Evolutionary conservation across 1,284 basidiomycete species (phyloP).

Genomic region (Binderoboletus segoi): DNA sequence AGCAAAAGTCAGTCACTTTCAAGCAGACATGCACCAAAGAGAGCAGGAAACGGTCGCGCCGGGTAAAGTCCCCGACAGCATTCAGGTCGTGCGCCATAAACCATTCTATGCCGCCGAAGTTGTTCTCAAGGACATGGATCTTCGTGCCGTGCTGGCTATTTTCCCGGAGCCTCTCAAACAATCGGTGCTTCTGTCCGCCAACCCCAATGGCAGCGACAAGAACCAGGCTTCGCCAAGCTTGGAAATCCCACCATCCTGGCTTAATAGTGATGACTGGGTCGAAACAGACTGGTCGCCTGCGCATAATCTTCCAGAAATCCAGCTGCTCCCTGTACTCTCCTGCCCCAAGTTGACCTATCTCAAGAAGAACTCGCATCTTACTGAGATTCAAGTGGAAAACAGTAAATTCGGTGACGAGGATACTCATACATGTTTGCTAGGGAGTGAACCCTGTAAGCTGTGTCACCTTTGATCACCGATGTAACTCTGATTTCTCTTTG

Average conservation of each 20-base stretch:
- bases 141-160: slow-evolving; percentile 78
- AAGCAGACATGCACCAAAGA: slow-evolving; percentile 92
- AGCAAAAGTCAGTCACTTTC: slow-evolving; percentile 78
- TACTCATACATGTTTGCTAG: slow-evolving; percentile 85
- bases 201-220: slow-evolving; percentile 31
- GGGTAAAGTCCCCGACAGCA: slow-evolving; percentile 48
- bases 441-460: slow-evolving; percentile 67
- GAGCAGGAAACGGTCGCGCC: slow-evolving; percentile 75
- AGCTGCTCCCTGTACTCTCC: slow-evolving; percentile 71
- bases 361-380: slow-evolving; percentile 56
- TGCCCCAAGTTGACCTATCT: slow-evolving; percentile 89
- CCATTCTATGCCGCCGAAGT: slow-evolving; percentile 94
- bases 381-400: slow-evolving; percentile 43
- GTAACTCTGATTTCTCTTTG: not conserved
- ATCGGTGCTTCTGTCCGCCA: slow-evolving; percentile 48
- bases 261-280: slow-evolving; percentile 83
- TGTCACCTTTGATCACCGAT: slow-evolving; percentile 8
- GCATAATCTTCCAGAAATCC: slow-evolving; percentile 58
- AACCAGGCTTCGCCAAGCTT: slow-evolving; percentile 22
- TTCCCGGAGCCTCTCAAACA: slow-evolving; percentile 75
- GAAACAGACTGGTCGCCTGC: slow-evolving; percentile 73
- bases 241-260: slow-evolving; percentile 59
- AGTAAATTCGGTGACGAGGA: slow-evolving; percentile 90
- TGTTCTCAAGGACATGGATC: slow-evolving; percentile 75
- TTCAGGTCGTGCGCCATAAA: slow-evolving; percentile 73